Conservation (phyloP, 2,329 filamentous ascomycete genomes). For the Penicillium sclerotiorum region DNA sequence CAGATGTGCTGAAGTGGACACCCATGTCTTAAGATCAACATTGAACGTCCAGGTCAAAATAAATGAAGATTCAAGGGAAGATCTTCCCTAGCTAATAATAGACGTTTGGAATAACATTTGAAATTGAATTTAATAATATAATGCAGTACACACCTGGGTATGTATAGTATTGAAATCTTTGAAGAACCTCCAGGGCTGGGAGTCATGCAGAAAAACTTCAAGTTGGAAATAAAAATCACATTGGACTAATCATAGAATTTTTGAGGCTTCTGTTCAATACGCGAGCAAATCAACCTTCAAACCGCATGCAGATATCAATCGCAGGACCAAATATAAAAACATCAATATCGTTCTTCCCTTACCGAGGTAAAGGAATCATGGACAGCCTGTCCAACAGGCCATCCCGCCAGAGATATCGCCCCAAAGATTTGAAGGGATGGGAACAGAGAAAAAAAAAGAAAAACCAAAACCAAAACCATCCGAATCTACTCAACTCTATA, state of each 20-base stretch:
- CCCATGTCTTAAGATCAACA: no score
- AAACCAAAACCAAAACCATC: not conserved
- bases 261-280: not conserved
- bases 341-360: constrained; percentile 1
- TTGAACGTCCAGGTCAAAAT: no score
- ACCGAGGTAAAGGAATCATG: constrained; percentile 18
- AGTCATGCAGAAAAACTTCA: not conserved
- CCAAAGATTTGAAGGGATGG: no score
- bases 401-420: constrained; percentile 1
- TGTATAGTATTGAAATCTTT: no score
- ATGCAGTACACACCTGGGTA: no score
- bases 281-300: not conserved
- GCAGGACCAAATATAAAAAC: not conserved
- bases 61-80: no score
- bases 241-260: not conserved
- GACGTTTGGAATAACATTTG: no score
- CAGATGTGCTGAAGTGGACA: no score
- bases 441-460: constrained; percentile 2
- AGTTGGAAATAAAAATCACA: not conserved
- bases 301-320: no score
- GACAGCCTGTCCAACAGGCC: constrained; percentile 10
- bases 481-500: constrained; percentile 18
- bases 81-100: no score
- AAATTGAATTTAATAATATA: no score
- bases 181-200: no score